Base-by-base conservation (phyloP, 495 filamentous ascomycete genomes). In the Penicillium waksmanii region DNA sequence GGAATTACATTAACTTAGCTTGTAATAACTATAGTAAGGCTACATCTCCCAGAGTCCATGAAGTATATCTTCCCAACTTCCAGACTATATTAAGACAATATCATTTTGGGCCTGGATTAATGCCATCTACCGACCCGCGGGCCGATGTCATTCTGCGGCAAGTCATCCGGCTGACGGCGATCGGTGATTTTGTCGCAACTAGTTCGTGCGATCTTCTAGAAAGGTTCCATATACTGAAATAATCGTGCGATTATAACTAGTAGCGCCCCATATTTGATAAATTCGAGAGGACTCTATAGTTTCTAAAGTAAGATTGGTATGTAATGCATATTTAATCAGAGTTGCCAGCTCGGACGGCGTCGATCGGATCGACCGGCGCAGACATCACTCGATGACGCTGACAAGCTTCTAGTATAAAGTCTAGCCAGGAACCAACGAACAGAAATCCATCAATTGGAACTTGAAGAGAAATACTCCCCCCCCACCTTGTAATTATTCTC, bases 321-420 rank as follows among this genome's bases (percentile, higher is more conserved):
- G 27, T 31, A 31, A 31, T 8, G 8, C 27, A 9, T 9, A 31
- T 31, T 31, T 31, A 31, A 31, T 31, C 12, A 38, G 1, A 38
- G 10, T 38, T n/a, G 15, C 42, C 36, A 54, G 34, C 17, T 51
- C 17, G 27, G 42, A n/a, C 42, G 43, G 21, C 44, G 19, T 19
- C 10, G 42, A 33, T 40, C 63, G 60, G 60, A 51, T 54, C 55
- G 58, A 62, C 53, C 56, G 53, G 56, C 50, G 56, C 47, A 60
- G 38, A 34, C 31, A 46, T 3, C 48, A 56, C 25, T 60, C 53
- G 47, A 63, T 66, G 63, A 66, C 60, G 63, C 56, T 12, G 56
- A 56, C 18, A 21, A 59, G 46, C 40, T 35, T 49, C 35, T 21
- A 15, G 46, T 48, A 48, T 48, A 48, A 48, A 27, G 46, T 23